Conservation (phyloP, 768 basidiomycete genomes). For the Tylopilus felleus region DNA sequence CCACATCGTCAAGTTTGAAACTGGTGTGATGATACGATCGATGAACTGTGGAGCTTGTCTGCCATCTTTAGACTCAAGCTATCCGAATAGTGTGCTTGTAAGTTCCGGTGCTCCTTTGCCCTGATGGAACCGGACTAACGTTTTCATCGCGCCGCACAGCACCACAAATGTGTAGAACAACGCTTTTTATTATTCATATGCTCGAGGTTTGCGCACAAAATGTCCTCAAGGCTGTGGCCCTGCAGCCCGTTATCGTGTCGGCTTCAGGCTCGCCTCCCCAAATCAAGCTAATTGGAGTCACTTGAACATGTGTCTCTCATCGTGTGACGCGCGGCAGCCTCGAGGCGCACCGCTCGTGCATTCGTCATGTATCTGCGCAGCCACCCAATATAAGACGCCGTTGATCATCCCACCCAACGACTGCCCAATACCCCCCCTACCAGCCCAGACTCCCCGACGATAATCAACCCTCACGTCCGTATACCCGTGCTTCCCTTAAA, state of each 20-base stretch:
- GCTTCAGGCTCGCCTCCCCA: constrained; percentile 7
- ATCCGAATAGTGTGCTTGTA: too few species aligned
- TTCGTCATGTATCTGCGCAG: constrained; percentile 21
- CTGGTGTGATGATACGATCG: too few species aligned
- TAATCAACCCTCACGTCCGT: constrained; percentile 19
- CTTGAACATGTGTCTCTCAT: constrained; percentile 24
- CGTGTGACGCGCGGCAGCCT: constrained; percentile 27
- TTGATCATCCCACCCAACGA: constrained; percentile 20
- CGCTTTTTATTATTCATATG: too few species aligned
- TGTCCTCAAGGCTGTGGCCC: constrained; percentile 13
- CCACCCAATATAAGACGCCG: constrained; percentile 31
- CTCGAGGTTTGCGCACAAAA: neutral
- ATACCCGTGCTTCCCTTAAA: constrained; percentile 19
- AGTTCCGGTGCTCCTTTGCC: too few species aligned
- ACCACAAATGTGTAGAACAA: too few species aligned
- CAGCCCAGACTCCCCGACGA: constrained; percentile 17
- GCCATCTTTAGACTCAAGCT: too few species aligned
- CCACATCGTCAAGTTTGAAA: too few species aligned
- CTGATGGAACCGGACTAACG: too few species aligned
- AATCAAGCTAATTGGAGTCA: neutral
- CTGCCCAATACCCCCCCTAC: constrained; percentile 23
- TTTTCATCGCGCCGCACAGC: too few species aligned
- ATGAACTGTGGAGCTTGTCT: too few species aligned
- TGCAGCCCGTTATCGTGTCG: constrained; percentile 10
- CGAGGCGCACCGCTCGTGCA: constrained; percentile 30